Conservation (phyloP, 192 early-diverging fungal species). For the Umbelopsis ramanniana region DNA sequence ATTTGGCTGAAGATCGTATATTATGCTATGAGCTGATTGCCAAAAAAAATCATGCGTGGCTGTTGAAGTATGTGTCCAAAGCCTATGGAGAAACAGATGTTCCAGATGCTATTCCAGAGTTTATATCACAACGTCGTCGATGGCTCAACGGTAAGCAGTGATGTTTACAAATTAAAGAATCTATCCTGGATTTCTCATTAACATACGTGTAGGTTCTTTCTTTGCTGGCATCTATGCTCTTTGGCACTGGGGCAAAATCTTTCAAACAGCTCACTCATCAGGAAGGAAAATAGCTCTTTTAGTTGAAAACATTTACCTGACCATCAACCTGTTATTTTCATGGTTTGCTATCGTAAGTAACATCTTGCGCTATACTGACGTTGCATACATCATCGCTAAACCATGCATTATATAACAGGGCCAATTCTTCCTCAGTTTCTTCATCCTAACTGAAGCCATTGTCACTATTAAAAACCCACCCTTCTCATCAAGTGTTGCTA, state of each 20-base stretch:
- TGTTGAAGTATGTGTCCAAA: slow-evolving; percentile 71
- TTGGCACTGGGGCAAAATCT: slow-evolving; percentile 64
- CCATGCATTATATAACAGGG: slow-evolving; percentile 42
- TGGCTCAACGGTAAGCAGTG: slow-evolving; percentile 69
- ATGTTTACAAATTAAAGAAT: background rate
- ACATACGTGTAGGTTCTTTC: slow-evolving; percentile 52
- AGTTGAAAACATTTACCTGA: slow-evolving; percentile 71
- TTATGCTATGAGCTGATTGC: slow-evolving; percentile 85
- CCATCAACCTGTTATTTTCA: slow-evolving; percentile 70
- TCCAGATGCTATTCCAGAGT: slow-evolving; percentile 68
- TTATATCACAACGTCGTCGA: slow-evolving; percentile 79
- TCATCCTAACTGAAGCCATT: slow-evolving; percentile 61
- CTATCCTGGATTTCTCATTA: background rate
- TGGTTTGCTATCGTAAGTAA: slow-evolving; percentile 78
- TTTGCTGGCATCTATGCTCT: slow-evolving; percentile 76
- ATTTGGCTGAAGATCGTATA: slow-evolving; percentile 85
- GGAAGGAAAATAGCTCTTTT: slow-evolving; percentile 60
- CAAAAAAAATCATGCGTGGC: slow-evolving; percentile 69
- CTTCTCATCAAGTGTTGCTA: slow-evolving; percentile 54
- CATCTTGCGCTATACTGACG: slow-evolving; percentile 46
- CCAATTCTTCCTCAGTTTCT: slow-evolving; percentile 79
- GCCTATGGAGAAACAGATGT: slow-evolving; percentile 87
- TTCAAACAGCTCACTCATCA: slow-evolving; percentile 51
- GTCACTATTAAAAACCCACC: slow-evolving; percentile 50
- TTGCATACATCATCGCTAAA: background rate